Percentiles rank a stretch among this genome's conserved stretches.
Evolutionary conservation across 129 eudicot species (phyloP).

Genomic region (Sambucus nigra): DNA sequence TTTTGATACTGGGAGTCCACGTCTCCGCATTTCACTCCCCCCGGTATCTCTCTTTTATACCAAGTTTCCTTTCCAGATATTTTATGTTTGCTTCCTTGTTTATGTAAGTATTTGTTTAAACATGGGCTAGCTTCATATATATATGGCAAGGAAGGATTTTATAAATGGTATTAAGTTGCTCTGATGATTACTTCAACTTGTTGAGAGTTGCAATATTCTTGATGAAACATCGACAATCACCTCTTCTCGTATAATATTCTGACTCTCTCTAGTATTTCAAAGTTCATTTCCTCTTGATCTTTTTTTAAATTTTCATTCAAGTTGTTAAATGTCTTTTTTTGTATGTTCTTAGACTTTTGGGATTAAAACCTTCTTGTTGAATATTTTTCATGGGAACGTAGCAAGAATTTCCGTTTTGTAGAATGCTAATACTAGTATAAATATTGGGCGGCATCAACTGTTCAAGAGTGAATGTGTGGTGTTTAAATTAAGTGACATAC

Average conservation of each 20-base stretch:
- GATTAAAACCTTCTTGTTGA: no score
- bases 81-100: background rate
- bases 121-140: background rate
- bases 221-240: constrained; percentile 4
- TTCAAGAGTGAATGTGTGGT: background rate
- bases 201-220: background rate
- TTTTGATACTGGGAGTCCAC: background rate
- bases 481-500: background rate
- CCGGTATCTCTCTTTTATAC: background rate
- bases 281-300: no score
- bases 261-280: no score
- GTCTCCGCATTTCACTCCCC: background rate
- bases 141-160: background rate
- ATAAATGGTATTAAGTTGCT: constrained; percentile 9
- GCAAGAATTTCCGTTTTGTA: no score
- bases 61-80: background rate
- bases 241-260: background rate
- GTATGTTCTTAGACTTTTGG: no score
- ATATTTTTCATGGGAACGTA: no score
- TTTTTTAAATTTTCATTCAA: no score
- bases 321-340: no score
- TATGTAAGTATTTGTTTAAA: background rate
- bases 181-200: constrained; percentile 8
- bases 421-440: no score
- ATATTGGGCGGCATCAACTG: no score